A percentile compares a stretch with the other conserved stretches of the same genome.
Conservation (phyloP, 345 rosid species). For the Linum lewisii region DNA sequence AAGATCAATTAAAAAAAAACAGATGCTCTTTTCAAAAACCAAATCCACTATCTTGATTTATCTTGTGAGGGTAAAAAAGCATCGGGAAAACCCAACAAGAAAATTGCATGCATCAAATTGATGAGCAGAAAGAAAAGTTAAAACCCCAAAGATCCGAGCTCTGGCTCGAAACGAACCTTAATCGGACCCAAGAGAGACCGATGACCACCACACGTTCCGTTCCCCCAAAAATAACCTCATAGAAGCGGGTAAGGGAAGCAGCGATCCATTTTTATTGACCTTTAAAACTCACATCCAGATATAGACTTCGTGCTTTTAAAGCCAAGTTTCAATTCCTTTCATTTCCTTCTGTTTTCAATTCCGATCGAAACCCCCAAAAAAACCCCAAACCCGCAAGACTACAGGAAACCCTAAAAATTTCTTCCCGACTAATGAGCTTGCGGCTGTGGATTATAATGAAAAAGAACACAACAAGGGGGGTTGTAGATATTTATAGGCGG, state of each 20-base stretch:
- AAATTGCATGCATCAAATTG: conserved; percentile 9
- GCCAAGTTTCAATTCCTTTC: background rate
- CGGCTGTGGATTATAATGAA: too few species aligned
- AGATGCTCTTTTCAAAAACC: too few species aligned
- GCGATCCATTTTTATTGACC: conserved; percentile 32
- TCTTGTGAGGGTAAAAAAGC: background rate
- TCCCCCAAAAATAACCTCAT: conserved; percentile 19
- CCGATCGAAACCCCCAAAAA: background rate
- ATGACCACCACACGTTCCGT: conserved; percentile 26
- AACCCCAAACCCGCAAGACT: background rate
- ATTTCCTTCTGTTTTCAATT: background rate
- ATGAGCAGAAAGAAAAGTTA: conserved; percentile 33
- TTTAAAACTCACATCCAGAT: background rate
- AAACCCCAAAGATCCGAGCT: background rate
- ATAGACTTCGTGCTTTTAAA: background rate
- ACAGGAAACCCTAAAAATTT: too few species aligned
- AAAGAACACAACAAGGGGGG: too few species aligned
- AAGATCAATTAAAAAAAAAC: too few species aligned
- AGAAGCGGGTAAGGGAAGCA: conserved; percentile 43
- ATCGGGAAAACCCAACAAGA: background rate
- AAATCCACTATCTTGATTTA: background rate
- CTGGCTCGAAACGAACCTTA: conserved; percentile 55
- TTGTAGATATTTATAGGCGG: too few species aligned
- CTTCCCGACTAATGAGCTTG: too few species aligned
- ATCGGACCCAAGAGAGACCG: conserved; percentile 28